phyloP scores from a whole-genome alignment of 805 yeast species.

The Scheffersomyces spartinae region DNA sequence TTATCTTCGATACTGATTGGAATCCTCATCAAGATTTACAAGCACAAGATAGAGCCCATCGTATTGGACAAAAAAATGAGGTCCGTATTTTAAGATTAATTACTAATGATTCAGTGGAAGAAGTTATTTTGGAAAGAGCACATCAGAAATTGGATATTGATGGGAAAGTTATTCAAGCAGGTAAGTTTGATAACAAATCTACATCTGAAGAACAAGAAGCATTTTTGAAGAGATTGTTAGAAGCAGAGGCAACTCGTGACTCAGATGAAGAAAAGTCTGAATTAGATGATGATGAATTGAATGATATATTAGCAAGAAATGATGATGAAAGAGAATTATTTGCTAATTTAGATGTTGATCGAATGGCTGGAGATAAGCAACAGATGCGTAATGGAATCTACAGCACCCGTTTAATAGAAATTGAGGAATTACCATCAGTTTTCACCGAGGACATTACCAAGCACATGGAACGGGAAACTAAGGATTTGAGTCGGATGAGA shows the following conservation, averaged over 20 bases:
- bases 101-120: slow-evolving; percentile 76
- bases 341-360: slow-evolving; percentile 47
- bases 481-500: slow-evolving; percentile 56
- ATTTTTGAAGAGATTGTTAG: slow-evolving; percentile 56
- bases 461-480: slow-evolving; percentile 37
- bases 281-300: slow-evolving; percentile 59
- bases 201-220: slow-evolving; percentile 85
- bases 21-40: slow-evolving; percentile 87
- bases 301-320: slow-evolving; percentile 58
- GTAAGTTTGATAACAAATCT: slow-evolving; percentile 79
- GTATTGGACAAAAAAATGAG: slow-evolving; percentile 84
- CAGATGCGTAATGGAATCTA: no score
- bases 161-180: slow-evolving; percentile 85
- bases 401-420: slow-evolving; percentile 54
- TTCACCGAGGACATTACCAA: slow-evolving; percentile 51
- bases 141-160: slow-evolving; percentile 77
- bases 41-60: slow-evolving; percentile 84
- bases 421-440: slow-evolving; percentile 68
- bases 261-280: slow-evolving; percentile 44
- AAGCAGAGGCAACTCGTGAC: slow-evolving; percentile 50
- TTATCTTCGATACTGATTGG: slow-evolving; percentile 84
- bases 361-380: slow-evolving; percentile 28
- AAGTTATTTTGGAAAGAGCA: slow-evolving; percentile 71
- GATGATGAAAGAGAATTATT: slow-evolving; percentile 51
- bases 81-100: slow-evolving; percentile 72